These are phyloP conservation scores for Aspergillus avenaceus DNA, from an alignment of 495 filamentous ascomycete genomes.

Conservation along the genomic window DNA sequence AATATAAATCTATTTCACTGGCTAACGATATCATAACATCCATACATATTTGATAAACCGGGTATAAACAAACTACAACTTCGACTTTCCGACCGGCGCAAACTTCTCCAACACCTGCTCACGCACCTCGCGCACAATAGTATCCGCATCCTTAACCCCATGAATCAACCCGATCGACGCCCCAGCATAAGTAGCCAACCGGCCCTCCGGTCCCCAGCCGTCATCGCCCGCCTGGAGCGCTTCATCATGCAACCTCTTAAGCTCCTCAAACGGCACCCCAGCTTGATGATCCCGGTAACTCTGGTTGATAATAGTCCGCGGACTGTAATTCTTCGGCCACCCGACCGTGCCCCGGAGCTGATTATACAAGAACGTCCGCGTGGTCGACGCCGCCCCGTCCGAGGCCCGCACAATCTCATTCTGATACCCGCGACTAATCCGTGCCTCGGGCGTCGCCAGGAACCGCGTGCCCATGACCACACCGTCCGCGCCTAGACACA, in stretches of 20 bases:
- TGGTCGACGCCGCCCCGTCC: conserved; percentile 62
- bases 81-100: too few species aligned
- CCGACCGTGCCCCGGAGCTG: conserved; percentile 59
- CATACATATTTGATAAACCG: too few species aligned
- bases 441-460: conserved; percentile 61
- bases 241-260: conserved; percentile 56
- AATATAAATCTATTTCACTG: too few species aligned
- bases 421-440: conserved; percentile 55
- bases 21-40: too few species aligned
- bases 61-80: too few species aligned
- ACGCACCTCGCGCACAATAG: conserved; percentile 29
- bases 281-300: conserved; percentile 54
- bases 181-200: conserved; percentile 70
- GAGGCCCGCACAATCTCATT: conserved; percentile 54
- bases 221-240: conserved; percentile 49
- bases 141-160: conserved; percentile 36
- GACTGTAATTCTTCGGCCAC: conserved; percentile 65
- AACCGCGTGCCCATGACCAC: conserved; percentile 70
- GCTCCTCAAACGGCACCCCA: conserved; percentile 54
- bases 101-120: neutral
- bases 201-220: conserved; percentile 59
- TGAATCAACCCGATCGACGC: conserved; percentile 48
- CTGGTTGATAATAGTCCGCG: conserved; percentile 57
- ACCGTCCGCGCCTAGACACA: conserved; percentile 64
- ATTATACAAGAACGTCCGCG: conserved; percentile 68